Percentiles rank a stretch among this genome's conserved stretches.
phyloP scores from a whole-genome alignment of 495 filamentous ascomycete genomes.

The Neurospora sp. region DNA sequence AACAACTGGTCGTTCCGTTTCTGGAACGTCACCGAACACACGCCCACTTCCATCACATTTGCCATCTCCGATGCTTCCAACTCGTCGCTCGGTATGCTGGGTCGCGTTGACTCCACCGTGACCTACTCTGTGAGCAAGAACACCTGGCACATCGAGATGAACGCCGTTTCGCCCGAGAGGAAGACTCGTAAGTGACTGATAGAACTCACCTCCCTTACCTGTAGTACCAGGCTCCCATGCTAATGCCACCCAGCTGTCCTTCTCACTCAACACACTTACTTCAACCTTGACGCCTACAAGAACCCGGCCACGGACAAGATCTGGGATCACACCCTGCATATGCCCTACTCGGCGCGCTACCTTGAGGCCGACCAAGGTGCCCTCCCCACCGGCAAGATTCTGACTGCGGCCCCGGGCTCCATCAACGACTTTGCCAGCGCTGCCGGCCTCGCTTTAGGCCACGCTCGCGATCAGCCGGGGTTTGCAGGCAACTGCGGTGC shows the following conservation, averaged over 20 bases:
- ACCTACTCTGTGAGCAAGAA: constrained; percentile 52
- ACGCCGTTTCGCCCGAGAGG: constrained; percentile 37
- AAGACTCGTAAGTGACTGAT: constrained; percentile 34
- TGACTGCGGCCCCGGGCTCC: constrained; percentile 41
- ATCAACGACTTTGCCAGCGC: constrained; percentile 63
- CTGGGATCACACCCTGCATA: constrained; percentile 59
- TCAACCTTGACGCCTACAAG: constrained; percentile 73
- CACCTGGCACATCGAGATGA: constrained; percentile 46
- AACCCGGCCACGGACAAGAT: constrained; percentile 48
- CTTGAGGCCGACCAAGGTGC: constrained; percentile 58
- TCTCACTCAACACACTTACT: constrained; percentile 74
- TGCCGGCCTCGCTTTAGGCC: constrained; percentile 52
- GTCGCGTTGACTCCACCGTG: constrained; percentile 59
- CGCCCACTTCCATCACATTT: constrained; percentile 67
- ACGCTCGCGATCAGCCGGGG: constrained; percentile 43
- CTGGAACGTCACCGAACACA: constrained; percentile 45
- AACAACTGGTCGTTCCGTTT: constrained; percentile 50
- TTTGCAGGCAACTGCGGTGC: constrained; percentile 60
- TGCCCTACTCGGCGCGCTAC: constrained; percentile 63
- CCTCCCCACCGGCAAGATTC: constrained; percentile 64
- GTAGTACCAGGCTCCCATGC: constrained; percentile 16
- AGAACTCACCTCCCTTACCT: neutral
- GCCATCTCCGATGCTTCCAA: constrained; percentile 54
- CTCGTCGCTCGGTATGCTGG: constrained; percentile 62
- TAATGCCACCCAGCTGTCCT: constrained; percentile 49